A percentile compares a stretch with the other conserved stretches of the same genome.
Conservation (phyloP, 108 stramenopile species). For the Licmophora abbreviata region DNA sequence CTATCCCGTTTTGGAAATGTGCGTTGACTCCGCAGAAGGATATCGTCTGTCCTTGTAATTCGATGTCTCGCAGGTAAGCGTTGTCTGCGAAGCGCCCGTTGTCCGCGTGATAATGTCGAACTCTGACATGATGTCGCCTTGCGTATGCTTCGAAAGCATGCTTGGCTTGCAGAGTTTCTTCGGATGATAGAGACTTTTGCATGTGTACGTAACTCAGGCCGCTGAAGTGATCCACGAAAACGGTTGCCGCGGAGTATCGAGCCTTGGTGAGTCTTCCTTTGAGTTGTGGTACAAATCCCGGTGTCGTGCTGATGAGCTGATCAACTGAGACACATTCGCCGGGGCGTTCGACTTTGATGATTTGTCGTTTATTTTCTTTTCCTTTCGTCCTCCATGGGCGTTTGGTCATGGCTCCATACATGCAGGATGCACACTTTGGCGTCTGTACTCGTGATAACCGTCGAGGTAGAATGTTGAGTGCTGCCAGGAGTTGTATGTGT, state of each 20-base stretch:
- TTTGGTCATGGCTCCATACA: conserved; percentile 15
- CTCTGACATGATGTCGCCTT: conserved; percentile 5
- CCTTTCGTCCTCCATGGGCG: conserved; percentile 16
- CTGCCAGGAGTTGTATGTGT: conserved; percentile 6
- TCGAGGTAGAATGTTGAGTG: conserved; percentile 8
- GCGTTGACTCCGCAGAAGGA: conserved; percentile 24
- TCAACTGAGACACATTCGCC: conserved; percentile 22
- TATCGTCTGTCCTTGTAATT: conserved; percentile 6
- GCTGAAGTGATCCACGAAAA: conserved; percentile 24
- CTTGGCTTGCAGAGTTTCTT: conserved; percentile 11
- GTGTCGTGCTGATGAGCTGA: conserved; percentile 13
- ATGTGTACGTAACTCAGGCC: conserved; percentile 7
- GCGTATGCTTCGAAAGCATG: conserved; percentile 12
- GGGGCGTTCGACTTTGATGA: conserved; percentile 4
- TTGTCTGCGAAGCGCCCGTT: conserved; percentile 29
- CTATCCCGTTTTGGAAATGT: conserved; percentile 25
- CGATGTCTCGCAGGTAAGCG: conserved; percentile 1
- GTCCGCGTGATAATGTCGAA: conserved; percentile 34
- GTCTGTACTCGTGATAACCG: conserved; percentile 5
- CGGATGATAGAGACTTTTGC: background rate
- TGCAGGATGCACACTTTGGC: conserved; percentile 16
- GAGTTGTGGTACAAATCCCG: conserved; percentile 21
- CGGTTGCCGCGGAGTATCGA: conserved; percentile 7
- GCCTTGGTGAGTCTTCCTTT: conserved; percentile 13
- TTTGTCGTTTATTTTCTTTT: background rate